Evolutionary conservation across 768 basidiomycete species (phyloP), one percentile per base, ranked within the genome.

Genomic region (Boletales sp.): DNA sequence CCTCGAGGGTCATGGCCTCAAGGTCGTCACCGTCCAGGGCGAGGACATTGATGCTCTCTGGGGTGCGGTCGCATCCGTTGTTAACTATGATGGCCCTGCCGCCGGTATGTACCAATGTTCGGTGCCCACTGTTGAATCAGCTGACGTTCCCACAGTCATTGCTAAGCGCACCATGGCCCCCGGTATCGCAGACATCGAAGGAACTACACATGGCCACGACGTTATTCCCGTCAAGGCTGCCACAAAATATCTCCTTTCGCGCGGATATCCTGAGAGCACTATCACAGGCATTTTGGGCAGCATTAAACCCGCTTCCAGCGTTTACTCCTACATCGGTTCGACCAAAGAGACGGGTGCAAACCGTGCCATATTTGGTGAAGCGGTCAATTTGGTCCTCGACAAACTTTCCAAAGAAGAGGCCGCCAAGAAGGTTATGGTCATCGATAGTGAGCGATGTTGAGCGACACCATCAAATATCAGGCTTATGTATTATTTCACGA

Each of bases 151-250:
- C 38, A 5, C 47, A 86, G 89, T 92, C 19, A 68, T 91, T 45
- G 67, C 75, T 48, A 90, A 90, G 63, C 86, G 83, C 55, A 56
- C 58, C 24, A 86, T 87, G 83, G 83, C 84, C 4, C 79, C 80
- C 0, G 82, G 83, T 4, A 74, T 92, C 51, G 79, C 78, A 12
- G 86, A 82, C 56, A 88, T 93, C 48, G 80, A 93, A 67, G 91
- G 90, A 49, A 82, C 74, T 65, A 68, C 79, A 2, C 88, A 92
- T 54, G 90, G 86, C 1, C 90, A 94, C 69, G 90, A 92, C 60
- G 90, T 89, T 47, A 85, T 92, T 53, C 86, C 90, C 24, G 80
- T 92, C 61, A 87, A 90, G 64, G 69, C 83, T 39, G 91, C 91
- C 14, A 72, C 87, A 56, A 81, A 83, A 51, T 90, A 92, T 71